Evolutionary conservation across 1,284 basidiomycete species (phyloP).

Genomic region (Ganoderma boninense): DNA sequence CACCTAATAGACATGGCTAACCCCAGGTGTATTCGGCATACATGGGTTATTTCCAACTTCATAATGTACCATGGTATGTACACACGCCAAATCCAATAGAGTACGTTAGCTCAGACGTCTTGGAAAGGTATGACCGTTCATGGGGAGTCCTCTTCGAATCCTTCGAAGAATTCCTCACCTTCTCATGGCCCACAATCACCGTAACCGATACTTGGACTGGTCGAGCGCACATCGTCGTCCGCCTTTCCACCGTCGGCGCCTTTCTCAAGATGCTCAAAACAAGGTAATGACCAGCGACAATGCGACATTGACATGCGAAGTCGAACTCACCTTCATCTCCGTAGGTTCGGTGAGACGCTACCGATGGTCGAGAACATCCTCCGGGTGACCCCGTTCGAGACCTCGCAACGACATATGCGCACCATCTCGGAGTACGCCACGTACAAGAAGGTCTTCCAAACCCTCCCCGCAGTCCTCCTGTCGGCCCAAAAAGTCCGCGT

Average conservation of each 20-base stretch:
- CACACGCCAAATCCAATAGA: not conserved
- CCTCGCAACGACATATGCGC: constrained; percentile 69
- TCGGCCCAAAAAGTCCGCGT: constrained; percentile 75
- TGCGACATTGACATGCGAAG: constrained; percentile 1
- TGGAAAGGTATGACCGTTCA: constrained; percentile 75
- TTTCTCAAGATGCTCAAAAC: constrained; percentile 85
- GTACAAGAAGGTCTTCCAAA: constrained; percentile 79
- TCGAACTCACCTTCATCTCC: constrained; percentile 1
- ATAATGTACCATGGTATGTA: constrained; percentile 74
- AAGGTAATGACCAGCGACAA: constrained; percentile 50
- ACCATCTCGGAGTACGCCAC: constrained; percentile 73
- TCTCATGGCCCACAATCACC: constrained; percentile 87
- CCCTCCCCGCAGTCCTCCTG: constrained; percentile 76
- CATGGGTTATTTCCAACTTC: constrained; percentile 82
- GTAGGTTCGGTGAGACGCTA: constrained; percentile 77
- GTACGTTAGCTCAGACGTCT: constrained; percentile 33
- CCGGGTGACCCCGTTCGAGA: constrained; percentile 72
- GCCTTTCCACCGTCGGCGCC: constrained; percentile 71
- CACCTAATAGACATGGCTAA: constrained; percentile 2
- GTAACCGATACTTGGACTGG: constrained; percentile 80
- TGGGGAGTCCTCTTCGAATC: constrained; percentile 86
- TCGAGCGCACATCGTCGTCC: constrained; percentile 81
- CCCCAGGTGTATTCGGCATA: constrained; percentile 82
- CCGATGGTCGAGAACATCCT: constrained; percentile 76
- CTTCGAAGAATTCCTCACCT: constrained; percentile 84